Base-by-base conservation (phyloP, 78 protist genomes). In the Chrysochromulina parva region DNA sequence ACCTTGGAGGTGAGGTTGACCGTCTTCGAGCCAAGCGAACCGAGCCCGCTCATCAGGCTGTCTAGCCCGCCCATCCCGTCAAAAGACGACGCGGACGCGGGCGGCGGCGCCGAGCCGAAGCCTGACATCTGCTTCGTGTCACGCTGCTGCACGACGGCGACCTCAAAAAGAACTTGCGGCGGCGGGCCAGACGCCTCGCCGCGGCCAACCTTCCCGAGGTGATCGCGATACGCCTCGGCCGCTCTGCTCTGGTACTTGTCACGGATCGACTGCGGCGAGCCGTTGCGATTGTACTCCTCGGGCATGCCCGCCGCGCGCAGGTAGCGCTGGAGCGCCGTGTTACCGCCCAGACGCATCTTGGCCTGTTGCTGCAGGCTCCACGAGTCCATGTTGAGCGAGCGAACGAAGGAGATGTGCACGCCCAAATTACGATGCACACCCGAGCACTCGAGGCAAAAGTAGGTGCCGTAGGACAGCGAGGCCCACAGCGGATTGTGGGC, bases 381-480 rank as follows among this genome's bases (percentile, higher is more conserved):
- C 78, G 78, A 69, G 78, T 69, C 78, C 78, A 69, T 69, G 50
- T 69, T 69, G 6, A 69, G 78, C 24, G 78, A 69, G 53, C 74
- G 91, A 48, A 96, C 97, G 48, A 91, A 91, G 67, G 96, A 94
- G 55, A 96, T 96, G 60, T 96, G 97, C 22, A 93, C 95, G 28
- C 97, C 97, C 11, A 96, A 60, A 22, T 91, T 91, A 54, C 97
- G 90, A 88, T 96, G 97, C 84, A 94, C 89, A 52, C 96, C 97
- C 11, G 96, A 94, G 84, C 97, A 96, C 73, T 85, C 91, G 82
- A 96, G 89, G 86, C 97, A 96, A 84, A 96, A 71, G 87, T 94
- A 96, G 28, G 89, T 76, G 17, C 96, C 97, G 38, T 94, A 92
- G 74, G 94, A 94, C 26, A 92, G 82, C 22, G 95, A 90, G 62